Evolutionary conservation across 768 basidiomycete genomes (phyloP), one percentile per base, ranked within the genome.

Genomic region (Tephrocybe rancida): DNA sequence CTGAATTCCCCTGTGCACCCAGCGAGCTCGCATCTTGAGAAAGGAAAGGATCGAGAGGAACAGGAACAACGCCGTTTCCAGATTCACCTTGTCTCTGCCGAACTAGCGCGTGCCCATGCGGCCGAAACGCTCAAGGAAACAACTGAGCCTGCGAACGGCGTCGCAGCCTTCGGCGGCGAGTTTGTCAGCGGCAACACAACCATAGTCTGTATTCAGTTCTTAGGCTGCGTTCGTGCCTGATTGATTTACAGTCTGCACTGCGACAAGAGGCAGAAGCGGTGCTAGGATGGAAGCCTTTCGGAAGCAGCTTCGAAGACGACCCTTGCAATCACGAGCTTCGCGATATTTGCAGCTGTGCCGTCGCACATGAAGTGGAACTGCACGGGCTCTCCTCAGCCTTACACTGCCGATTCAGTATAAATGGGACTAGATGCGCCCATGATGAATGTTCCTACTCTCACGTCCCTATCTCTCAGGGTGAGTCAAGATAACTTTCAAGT

Each of bases 381-480:
- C 38, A 65, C 41, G 65, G 65, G 2, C 57, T 66, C 5, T 61
- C 52, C 22, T 58, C 56, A 2, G 64, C 58, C 9, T 47, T 64
- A 14, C 67, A 68, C 35, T 68, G 67, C 43, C 62, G 67, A 10
- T 59, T 64, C 43, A 51, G 50, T 2, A 41, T 68, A 16, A 63
- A 66, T 30, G 65, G 65, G 18, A 53, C 55, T 18, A 16, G 4
- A 14, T 68, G 67, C 32, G 5, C 39, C 10, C 38, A 66, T 30
- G 38, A 30, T 5, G 52, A 58, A 1, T 68, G 67, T 50, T 61
- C 64, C 3, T 68, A 68, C 48, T 65, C 67, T 16, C 67, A 68
- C 53, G 38, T 34, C 9, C 29, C 39, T 10, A 14, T 64, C 13
- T 11, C 24, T 29, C 19, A 30, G 6, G 34, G 65, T 66, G 16